Evolutionary conservation across 2,329 filamentous ascomycete genomes (phyloP), one percentile per base, ranked within the genome.

Genomic region (Colletotrichum coccodes): DNA sequence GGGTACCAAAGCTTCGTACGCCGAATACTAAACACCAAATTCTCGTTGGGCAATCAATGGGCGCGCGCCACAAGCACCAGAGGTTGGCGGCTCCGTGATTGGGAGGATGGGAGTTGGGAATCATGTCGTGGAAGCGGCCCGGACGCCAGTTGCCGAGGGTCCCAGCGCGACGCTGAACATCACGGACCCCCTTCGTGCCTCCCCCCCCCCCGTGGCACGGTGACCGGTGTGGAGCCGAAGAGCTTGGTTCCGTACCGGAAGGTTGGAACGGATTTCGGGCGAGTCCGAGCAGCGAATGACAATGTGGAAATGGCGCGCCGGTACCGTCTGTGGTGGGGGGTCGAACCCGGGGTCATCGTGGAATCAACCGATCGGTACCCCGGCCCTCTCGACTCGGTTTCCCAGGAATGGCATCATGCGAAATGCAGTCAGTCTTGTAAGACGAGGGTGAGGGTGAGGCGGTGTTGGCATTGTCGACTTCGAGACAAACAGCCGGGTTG

Each of bases 51-150:
- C 7, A n/a, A 34, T 36, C 36, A 57, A 58, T 30, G 12, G 34
- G 21, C n/a, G 38, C n/a, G 18, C 54, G 18, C 34, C 53, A 57
- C 26, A 57, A n/a, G 26, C 32, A 11, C 28, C 5, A 44, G n/a
- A 36, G 28, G 12, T 44, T 26, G 9, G 5, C 6, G 28, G n/a
- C 28, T 44, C 23, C 53, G 23, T 18, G 11, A 21, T 14, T 52
- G 34, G 50, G 18, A 6, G 26, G 40, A 12, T 23, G 28, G 36
- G 30, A 3, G 36, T 30, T 14, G 7, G 23, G 16, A 1, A 4
- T 32, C 18, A 58, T 67, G 44, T 53, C 34, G 59, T 67, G 40
- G 32, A 54, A 30, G 40, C 64, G 34, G 9, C n/a, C 21, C 59
- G 26, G 34, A 42, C 21, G 42, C 26, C 21, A 49, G 60, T 38